Evolutionary conservation across 306 rosid species (phyloP).

Genomic region (Vigna unguiculata): DNA sequence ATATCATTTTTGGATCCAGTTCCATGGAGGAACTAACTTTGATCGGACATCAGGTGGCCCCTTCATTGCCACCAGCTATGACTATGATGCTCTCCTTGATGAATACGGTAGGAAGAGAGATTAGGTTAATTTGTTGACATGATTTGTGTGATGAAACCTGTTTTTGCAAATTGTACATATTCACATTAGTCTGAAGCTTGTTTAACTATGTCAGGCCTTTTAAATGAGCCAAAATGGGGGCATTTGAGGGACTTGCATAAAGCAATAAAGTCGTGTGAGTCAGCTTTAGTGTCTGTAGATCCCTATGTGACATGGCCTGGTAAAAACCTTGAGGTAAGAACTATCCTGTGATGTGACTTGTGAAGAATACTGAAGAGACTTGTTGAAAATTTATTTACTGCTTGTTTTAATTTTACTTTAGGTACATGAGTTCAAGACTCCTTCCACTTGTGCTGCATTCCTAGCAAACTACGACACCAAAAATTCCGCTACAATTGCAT

Average conservation of each 20-base stretch:
- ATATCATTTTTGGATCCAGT: constrained; percentile 54
- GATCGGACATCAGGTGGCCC: constrained; percentile 90
- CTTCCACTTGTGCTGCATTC: constrained; percentile 81
- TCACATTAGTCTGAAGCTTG: constrained; percentile 31
- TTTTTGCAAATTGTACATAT: constrained; percentile 9
- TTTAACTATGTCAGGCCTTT: constrained; percentile 63
- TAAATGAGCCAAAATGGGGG: constrained; percentile 91
- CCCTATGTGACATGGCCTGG: constrained; percentile 75
- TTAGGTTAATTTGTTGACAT: constrained; percentile 7
- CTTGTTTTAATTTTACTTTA: constrained; percentile 40
- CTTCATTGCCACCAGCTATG: constrained; percentile 93
- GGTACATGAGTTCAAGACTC: constrained; percentile 77
- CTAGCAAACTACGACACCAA: constrained; percentile 80
- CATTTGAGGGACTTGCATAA: constrained; percentile 86
- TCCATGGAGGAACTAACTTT: constrained; percentile 99
- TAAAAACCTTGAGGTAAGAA: constrained; percentile 69
- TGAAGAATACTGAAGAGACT: constrained; percentile 27
- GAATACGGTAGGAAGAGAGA: constrained; percentile 74
- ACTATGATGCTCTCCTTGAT: constrained; percentile 91
- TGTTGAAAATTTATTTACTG: constrained; percentile 26
- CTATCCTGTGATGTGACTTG: constrained; percentile 19
- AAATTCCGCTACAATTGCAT: constrained; percentile 59
- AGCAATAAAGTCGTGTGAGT: constrained; percentile 80
- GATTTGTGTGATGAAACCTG: constrained; percentile 17
- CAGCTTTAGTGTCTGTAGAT: constrained; percentile 73